Evolutionary conservation across 495 filamentous ascomycete species (phyloP).

Genomic region (Talaromyces thailandensis): DNA sequence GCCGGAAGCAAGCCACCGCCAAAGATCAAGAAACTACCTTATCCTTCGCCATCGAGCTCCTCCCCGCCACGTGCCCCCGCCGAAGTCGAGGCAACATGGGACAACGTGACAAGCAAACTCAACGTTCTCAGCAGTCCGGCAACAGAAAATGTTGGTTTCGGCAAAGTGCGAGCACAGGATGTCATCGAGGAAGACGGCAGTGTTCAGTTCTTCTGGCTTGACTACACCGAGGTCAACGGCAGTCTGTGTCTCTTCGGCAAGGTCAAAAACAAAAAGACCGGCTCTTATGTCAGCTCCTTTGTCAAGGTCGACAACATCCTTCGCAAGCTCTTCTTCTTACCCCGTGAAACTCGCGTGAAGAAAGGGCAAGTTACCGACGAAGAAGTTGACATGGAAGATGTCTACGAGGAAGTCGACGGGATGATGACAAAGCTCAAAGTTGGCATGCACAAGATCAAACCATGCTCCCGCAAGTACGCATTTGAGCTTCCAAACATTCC

Average conservation of each 20-base stretch:
- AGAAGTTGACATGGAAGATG: conserved; percentile 80
- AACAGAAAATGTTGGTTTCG: conserved; percentile 52
- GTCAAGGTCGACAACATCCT: conserved; percentile 93
- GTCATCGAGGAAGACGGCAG: conserved; percentile 86
- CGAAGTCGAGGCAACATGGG: conserved; percentile 84
- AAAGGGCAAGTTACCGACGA: conserved; percentile 63
- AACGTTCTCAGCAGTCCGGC: conserved; percentile 72
- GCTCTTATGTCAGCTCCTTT: conserved; percentile 78
- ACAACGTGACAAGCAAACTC: conserved; percentile 73
- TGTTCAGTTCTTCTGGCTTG: conserved; percentile 91
- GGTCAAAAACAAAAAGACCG: conserved; percentile 80
- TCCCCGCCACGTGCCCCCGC: conserved; percentile 57
- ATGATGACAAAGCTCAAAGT: conserved; percentile 81
- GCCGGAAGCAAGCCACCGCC: conserved; percentile 71
- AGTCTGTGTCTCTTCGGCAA: conserved; percentile 93
- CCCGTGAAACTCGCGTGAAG: conserved; percentile 59
- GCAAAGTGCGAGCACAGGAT: conserved; percentile 72
- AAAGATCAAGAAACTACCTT: conserved; percentile 58
- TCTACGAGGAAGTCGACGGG: conserved; percentile 77
- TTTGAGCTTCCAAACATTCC: conserved; percentile 87
- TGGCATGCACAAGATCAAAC: conserved; percentile 86
- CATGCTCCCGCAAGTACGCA: conserved; percentile 82
- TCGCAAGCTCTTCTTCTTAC: conserved; percentile 87
- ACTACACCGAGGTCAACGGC: conserved; percentile 90
- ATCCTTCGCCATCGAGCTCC: conserved; percentile 63